A percentile compares a stretch with the other conserved stretches of the same genome.
Evolutionary conservation across 1,284 basidiomycete genomes (phyloP).

Genomic region (Earliella scabrosa): DNA sequence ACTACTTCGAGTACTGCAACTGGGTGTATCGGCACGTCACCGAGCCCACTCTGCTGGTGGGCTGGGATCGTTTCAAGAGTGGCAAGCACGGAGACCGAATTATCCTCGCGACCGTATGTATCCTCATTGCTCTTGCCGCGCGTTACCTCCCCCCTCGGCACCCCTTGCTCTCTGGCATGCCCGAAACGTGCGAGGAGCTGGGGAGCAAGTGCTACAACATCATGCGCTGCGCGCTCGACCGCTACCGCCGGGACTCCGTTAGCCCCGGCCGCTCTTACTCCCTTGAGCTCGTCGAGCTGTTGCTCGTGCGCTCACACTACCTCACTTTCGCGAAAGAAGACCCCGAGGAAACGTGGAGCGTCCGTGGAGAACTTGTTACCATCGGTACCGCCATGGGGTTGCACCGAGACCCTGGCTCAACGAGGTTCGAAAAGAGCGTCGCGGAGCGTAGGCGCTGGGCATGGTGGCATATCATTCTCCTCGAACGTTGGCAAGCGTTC

Average conservation of each 20-base stretch:
- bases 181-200: conserved; percentile 56
- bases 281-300: conserved; percentile 75
- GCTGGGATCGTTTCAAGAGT: conserved; percentile 74
- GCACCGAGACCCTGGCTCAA: conserved; percentile 79
- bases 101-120: conserved; percentile 69
- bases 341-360: conserved; percentile 78
- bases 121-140: conserved; percentile 71
- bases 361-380: conserved; percentile 70
- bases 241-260: conserved; percentile 56
- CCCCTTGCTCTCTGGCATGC: conserved; percentile 52
- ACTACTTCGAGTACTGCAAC: conserved; percentile 84
- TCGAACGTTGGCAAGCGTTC: conserved; percentile 85
- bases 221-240: conserved; percentile 65
- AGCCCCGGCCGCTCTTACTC: conserved; percentile 52
- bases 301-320: conserved; percentile 71
- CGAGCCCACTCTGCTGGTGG: conserved; percentile 56
- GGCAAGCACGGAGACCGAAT: conserved; percentile 68
- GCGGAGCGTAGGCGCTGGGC: conserved; percentile 82
- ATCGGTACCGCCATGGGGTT: conserved; percentile 81
- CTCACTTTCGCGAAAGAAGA: conserved; percentile 73
- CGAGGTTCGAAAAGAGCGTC: conserved; percentile 65
- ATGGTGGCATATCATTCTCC: conserved; percentile 83
- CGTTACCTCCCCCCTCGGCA: conserved; percentile 74
- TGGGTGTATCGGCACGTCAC: conserved; percentile 84
- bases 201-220: conserved; percentile 68